Conservation (phyloP, 306 rosid species). For the Casuarina cunninghamiana region DNA sequence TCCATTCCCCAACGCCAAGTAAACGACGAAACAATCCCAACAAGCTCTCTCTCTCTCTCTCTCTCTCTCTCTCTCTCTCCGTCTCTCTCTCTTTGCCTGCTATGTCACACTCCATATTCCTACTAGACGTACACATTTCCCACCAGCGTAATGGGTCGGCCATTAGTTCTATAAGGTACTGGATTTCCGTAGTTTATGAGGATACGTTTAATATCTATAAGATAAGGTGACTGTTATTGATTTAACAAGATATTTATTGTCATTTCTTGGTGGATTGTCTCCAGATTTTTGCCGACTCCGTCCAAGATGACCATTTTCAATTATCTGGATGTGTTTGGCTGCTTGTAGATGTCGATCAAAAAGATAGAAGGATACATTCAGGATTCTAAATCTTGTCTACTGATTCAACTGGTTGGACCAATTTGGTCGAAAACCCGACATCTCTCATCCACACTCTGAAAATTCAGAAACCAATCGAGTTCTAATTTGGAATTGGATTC, state of each 20-base stretch:
- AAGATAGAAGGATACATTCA: not conserved
- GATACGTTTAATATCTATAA: slow-evolving; percentile 31
- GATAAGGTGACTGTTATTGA: slow-evolving; percentile 38
- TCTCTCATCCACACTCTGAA: too few species aligned
- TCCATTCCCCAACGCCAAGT: slow-evolving; percentile 44
- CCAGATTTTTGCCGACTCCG: slow-evolving; percentile 49
- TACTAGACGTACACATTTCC: slow-evolving; percentile 44
- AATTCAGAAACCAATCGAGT: too few species aligned
- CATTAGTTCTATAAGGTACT: slow-evolving; percentile 29
- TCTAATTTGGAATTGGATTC: too few species aligned
- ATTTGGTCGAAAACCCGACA: too few species aligned
- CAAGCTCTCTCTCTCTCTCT: not conserved
- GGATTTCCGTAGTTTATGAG: not conserved
- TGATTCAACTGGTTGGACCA: not conserved
- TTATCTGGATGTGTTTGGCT: slow-evolving; percentile 14
- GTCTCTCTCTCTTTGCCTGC: slow-evolving; percentile 28
- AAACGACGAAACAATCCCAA: slow-evolving; percentile 28
- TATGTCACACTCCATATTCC: slow-evolving; percentile 38
- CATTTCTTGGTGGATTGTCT: slow-evolving; percentile 29
- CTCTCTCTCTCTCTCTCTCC: not conserved
- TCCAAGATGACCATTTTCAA: slow-evolving; percentile 35
- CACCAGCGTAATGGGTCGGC: slow-evolving; percentile 57
- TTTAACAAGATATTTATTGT: slow-evolving; percentile 15
- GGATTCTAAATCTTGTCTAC: not conserved
- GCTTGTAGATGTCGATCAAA: not conserved